Conservation (phyloP, 2,329 filamentous ascomycete genomes). For the Paracorniculantispora psalliotae region DNA sequence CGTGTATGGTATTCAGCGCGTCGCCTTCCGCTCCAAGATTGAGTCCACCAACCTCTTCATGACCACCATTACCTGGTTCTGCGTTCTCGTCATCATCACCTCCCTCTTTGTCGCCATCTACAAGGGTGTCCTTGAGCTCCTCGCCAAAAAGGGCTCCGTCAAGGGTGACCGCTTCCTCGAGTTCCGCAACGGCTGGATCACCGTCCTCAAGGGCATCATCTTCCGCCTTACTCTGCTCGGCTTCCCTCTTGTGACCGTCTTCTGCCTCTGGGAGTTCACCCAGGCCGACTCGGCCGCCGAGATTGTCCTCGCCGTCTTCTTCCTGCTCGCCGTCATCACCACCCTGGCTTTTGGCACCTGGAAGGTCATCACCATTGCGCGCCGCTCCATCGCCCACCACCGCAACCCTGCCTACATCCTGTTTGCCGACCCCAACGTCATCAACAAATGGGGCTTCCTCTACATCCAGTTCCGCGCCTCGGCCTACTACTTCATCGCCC, state of each 20-base stretch:
- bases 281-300: conserved; percentile 78
- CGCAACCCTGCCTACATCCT: conserved; percentile 96
- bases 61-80: conserved; percentile 85
- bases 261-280: conserved; percentile 93
- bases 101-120: conserved; percentile 69
- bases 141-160: conserved; percentile 71
- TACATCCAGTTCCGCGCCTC: conserved; percentile 96
- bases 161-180: conserved; percentile 82
- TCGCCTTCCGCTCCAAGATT: conserved; percentile 79
- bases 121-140: conserved; percentile 75
- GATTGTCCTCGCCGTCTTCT: conserved; percentile 82
- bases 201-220: conserved; percentile 87
- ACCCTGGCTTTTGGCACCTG: conserved; percentile 81
- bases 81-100: conserved; percentile 73
- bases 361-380: conserved; percentile 86
- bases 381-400: conserved; percentile 83
- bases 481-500: conserved; percentile 91
- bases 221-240: conserved; percentile 88
- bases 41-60: conserved; percentile 91
- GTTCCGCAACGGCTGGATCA: conserved; percentile 91
- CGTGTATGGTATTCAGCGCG: conserved; percentile 81
- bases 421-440: conserved; percentile 86
- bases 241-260: conserved; percentile 83
- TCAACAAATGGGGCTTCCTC: conserved; percentile 98
- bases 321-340: conserved; percentile 72